Evolutionary conservation across 768 basidiomycete species (phyloP), one percentile per base, ranked within the genome.

Genomic region (Boletus sp.): DNA sequence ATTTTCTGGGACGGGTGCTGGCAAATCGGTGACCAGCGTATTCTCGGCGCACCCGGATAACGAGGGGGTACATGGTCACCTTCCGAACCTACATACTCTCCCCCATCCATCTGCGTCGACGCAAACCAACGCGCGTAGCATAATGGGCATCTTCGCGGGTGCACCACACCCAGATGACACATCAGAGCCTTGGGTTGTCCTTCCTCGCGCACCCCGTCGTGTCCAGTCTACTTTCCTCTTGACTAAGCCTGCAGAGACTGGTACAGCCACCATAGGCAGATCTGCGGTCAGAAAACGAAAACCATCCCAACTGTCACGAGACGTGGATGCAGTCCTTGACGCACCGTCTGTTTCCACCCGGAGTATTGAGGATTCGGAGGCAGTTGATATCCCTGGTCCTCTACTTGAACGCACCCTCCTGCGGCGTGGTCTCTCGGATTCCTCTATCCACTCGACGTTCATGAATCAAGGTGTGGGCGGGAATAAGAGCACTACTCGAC

Each of bases 121-220:
- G 44, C 50, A 62, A 55, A 14, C 62, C 39, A 66, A 62, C 33
- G 68, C 69, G 4, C 63, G 67, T 41, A 79, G 75, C 52, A 74
- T 95, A 29, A 89, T 92, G 82, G 87, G 84, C 35, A 97, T 99
- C 60, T 98, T 98, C 65, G 96, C 94, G 0, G 96, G 96, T 37
- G 94, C 93, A 3, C 87, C 88, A 29, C 76, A 74, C 2, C 56
- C 66, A 9, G 71, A 74, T 30, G 69, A 73, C 4, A 60, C 74
- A 11, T 71, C 75, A 24, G 90, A 92, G 57, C 80, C 87, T 14
- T 94, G 92, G 92, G 77, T 92, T 36, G 80, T 92, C 5, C 63
- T 91, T 1, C 82, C 87, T 8, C 67, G 66, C 15, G 74, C 71
- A 40, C 72, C 68, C 14, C 68, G 66, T n/a, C 73, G 65, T 40